Conservation (phyloP, 2,329 filamentous ascomycete genomes). For the Penicillium sp. region DNA sequence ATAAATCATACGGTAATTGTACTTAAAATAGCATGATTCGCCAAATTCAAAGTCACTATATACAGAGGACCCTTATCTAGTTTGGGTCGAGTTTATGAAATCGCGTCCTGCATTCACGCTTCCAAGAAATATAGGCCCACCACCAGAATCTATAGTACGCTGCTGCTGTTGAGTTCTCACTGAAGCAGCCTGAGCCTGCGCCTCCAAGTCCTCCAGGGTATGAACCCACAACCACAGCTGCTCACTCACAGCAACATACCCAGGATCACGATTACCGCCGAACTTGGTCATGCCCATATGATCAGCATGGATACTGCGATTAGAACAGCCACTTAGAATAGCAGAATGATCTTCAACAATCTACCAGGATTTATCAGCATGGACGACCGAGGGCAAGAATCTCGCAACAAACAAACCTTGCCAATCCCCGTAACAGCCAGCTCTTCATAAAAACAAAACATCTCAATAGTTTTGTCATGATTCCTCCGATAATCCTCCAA, state of each 20-base stretch:
- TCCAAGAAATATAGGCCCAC: neutral
- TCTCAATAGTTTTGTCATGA: neutral
- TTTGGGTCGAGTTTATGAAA: neutral
- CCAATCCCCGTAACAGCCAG: constrained; percentile 6
- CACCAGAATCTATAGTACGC: neutral
- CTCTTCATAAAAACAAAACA: constrained; percentile 15
- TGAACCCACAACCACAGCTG: constrained; percentile 1
- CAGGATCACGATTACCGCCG: neutral
- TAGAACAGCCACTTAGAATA: constrained; percentile 4
- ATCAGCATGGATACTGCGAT: constrained; percentile 4
- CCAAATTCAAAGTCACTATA: neutral
- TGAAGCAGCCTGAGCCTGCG: neutral
- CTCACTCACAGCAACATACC: constrained; percentile 6
- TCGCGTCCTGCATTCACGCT: neutral
- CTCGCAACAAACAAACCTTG: neutral
- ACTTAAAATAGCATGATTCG: neutral
- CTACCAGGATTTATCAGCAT: neutral
- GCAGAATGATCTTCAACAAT: constrained; percentile 12
- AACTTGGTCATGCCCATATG: constrained; percentile 11
- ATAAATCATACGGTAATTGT: neutral
- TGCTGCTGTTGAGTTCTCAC: neutral
- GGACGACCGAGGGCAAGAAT: neutral
- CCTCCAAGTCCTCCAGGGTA: neutral
- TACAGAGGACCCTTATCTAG: neutral
- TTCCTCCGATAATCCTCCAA: constrained; percentile 2